Evolutionary conservation across 768 basidiomycete species (phyloP), one percentile per base, ranked within the genome.

Genomic region (Boletales sp.): DNA sequence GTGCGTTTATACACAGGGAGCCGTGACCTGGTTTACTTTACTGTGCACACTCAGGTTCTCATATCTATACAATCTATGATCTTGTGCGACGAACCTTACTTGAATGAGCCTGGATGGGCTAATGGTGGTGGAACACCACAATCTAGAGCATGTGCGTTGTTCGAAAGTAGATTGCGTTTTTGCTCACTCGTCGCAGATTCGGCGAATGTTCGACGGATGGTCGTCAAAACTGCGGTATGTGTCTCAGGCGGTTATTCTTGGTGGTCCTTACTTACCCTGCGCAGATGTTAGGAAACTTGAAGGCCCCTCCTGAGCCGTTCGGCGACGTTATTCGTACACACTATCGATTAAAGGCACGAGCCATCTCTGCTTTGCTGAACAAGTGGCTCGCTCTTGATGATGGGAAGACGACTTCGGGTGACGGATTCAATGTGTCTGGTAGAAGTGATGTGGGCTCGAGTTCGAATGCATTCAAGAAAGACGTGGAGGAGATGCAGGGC

Each of bases 21-120:
- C 21, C 15, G 11, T n/a, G 13, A 17, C 14, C 13, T 45, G 18
- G 48, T 46, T 46, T 39, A 51, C 46, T 28, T 28, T 28, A 28
- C 6, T 28, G 14, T 2, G 50, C 44, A 14, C 44, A 13, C 56
- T 18, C 44, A 81, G 79, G 84, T 94, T 34, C 75, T 97, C 37
- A 89, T 96, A 35, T 94, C 93, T 14, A 94, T 97, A 31, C 94
- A 96, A 72, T 92, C 90, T 14, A 92, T 97, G 90, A 95, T 96
- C 57, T 73, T 96, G 21, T 94, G 89, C 54, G 94, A 95, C 17
- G 94, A 87, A 50, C 85, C 94, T 9, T 95, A 94, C 65, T 68
- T 93, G 53, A 95, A 95, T 57, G 94, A 97, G 65, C 94, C 94
- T 17, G 92, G 87, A 21, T 90, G 89, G 89, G 84, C 89, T 18